Conservation (phyloP, 345 rosid genomes). For the Mercurialis annua region DNA sequence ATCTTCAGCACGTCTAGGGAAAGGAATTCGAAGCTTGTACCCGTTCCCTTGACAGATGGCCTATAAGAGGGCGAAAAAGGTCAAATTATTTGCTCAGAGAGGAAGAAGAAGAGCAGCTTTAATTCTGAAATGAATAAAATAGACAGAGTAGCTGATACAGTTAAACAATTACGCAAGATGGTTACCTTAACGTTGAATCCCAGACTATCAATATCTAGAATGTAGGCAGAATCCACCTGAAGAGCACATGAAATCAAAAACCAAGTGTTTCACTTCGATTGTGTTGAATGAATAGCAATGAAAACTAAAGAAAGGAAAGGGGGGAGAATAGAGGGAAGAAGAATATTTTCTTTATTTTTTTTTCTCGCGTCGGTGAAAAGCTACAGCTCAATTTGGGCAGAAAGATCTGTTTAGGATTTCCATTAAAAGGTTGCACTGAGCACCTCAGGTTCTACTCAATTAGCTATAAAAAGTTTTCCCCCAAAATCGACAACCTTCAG, state of each 20-base stretch:
- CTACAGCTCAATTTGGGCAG: not conserved
- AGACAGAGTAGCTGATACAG: not conserved
- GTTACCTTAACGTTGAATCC: conserved; percentile 90
- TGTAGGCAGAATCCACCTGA: conserved; percentile 85
- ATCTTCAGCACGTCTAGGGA: conserved; percentile 71
- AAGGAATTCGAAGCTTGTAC: conserved; percentile 80
- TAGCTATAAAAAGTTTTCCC: not conserved
- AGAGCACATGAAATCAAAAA: conserved; percentile 17
- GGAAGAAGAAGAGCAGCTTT: not conserved
- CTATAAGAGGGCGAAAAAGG: conserved; percentile 32
- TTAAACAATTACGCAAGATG: not conserved
- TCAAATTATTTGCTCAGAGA: not conserved
- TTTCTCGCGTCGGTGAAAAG: not conserved
- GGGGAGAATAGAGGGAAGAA: not conserved
- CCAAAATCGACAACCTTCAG: not conserved
- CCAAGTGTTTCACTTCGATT: not conserved
- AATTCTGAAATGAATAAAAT: not conserved
- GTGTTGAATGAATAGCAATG: not conserved
- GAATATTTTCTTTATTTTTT: not conserved
- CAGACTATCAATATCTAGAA: conserved; percentile 86
- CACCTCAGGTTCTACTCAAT: not conserved
- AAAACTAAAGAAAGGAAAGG: not conserved
- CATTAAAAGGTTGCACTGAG: not conserved
- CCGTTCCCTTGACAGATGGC: conserved; percentile 64
- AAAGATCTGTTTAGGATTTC: not conserved